Evolutionary conservation across 2,329 filamentous ascomycete species (phyloP).

Genomic region (Fusarium albidum): DNA sequence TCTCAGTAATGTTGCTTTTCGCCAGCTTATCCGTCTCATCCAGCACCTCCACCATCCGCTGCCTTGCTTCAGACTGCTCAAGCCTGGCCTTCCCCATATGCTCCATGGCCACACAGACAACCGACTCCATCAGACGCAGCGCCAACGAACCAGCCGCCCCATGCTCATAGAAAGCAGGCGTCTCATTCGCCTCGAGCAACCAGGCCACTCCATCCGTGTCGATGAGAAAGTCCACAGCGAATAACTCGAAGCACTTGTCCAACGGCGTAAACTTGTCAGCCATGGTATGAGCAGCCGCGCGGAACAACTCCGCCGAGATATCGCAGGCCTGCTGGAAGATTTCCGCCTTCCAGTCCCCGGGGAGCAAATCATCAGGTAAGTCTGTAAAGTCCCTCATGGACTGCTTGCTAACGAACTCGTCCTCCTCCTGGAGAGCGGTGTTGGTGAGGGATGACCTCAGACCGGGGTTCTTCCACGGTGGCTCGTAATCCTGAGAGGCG

Average conservation of each 20-base stretch:
- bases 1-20: constrained; percentile 37
- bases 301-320: constrained; percentile 45
- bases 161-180: constrained; percentile 48
- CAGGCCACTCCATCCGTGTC: constrained; percentile 44
- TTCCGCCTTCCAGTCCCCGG: constrained; percentile 43
- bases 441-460: constrained; percentile 48
- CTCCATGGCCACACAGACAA: constrained; percentile 45
- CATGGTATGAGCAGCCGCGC: constrained; percentile 48
- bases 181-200: constrained; percentile 50
- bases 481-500: constrained; percentile 45
- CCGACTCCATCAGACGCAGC: constrained; percentile 46
- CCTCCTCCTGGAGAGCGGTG: constrained; percentile 48
- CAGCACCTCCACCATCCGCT: constrained; percentile 30
- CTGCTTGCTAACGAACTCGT: constrained; percentile 41
- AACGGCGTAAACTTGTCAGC: constrained; percentile 49
- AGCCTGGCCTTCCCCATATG: constrained; percentile 40
- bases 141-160: constrained; percentile 46
- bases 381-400: constrained; percentile 49
- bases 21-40: constrained; percentile 30
- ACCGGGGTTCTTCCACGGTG: constrained; percentile 47
- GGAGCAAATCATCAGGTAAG: constrained; percentile 40
- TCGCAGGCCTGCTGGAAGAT: constrained; percentile 47
- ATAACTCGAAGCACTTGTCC: constrained; percentile 49
- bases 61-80: background rate
- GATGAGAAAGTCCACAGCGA: constrained; percentile 48